Base-by-base conservation (phyloP, 2,329 filamentous ascomycete genomes). In the Calonectria hawksworthii region DNA sequence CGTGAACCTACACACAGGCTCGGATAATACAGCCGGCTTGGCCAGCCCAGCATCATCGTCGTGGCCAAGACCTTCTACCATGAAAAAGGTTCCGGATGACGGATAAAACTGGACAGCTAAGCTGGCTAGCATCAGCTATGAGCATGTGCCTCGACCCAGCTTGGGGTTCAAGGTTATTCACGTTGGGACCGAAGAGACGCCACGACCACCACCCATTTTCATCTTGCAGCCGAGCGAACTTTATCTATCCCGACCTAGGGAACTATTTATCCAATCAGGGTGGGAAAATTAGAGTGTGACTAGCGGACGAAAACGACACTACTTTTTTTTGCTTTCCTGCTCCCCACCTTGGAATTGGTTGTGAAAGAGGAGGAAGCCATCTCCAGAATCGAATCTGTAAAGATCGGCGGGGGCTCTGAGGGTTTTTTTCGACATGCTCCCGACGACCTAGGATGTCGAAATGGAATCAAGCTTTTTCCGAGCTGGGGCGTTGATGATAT, bases 301-400 rank as follows among this genome's bases (percentile, higher is more conserved):
- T 63, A 63, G 56, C 26, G 32, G 36, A 63, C 23, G 56, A 38
- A 63, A 63, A 41, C 56, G 23, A 63, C 56, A 36, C 56, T 63
- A 63, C 56, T 23, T 11, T 13, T 63, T 63, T 23, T 63, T 63
- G 34, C 56, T 63, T 63, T 63, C 34, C 34, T 5, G n/a, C 23
- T 61, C 56, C 34, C 56, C 34, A 38, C 56, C 13, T 13, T 21
- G 41, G 41, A 9, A 44, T 38, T 36, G 30, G 2, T 11, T 23
- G 32, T 34, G 30, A 34, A 59, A 11, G 34, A 63, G n/a, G 38
- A 38, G 23, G 36, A 63, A 38, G 56, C 36, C 34, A 38, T 63
- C 56, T 23, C 36, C 6, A 30, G 18, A 63, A 41, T 28, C 23
- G 56, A 28, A 38, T 63, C 56, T 28, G 26, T 41, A n/a, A 28